Percentiles rank a stretch among this genome's conserved stretches.
These are phyloP conservation scores for Pyricularia pennisetigena DNA, from an alignment of 2,329 filamentous ascomycete species.

Conservation along the genomic window DNA sequence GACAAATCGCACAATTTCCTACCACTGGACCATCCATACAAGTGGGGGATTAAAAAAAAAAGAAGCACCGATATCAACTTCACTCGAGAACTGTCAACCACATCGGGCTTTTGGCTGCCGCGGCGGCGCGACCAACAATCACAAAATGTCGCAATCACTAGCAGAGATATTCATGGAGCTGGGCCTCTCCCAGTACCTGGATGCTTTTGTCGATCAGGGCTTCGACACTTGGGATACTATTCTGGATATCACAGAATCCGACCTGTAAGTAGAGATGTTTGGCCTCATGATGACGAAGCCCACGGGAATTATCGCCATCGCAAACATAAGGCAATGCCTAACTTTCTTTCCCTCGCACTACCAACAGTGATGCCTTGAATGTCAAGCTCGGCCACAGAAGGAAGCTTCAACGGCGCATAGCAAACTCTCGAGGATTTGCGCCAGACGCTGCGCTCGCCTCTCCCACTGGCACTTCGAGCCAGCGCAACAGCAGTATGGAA, in stretches of 20 bases:
- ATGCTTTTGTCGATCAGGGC: conserved; percentile 64
- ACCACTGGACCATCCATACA: background rate
- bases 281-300: background rate
- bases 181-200: conserved; percentile 69
- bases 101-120: background rate
- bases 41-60: background rate
- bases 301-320: background rate
- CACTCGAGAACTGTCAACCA: background rate
- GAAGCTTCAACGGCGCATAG: conserved; percentile 79
- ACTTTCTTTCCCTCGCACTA: conserved; percentile 8
- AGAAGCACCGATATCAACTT: background rate
- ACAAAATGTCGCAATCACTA: conserved; percentile 51
- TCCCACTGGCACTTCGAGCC: conserved; percentile 28
- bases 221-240: conserved; percentile 82
- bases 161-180: conserved; percentile 60
- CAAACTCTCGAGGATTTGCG: conserved; percentile 57
- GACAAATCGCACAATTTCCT: background rate
- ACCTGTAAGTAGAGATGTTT: conserved; percentile 49
- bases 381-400: conserved; percentile 76
- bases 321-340: background rate
- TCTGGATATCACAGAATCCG: conserved; percentile 74
- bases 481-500: conserved; percentile 19
- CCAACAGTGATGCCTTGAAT: conserved; percentile 55
- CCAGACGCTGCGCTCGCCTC: conserved; percentile 42
- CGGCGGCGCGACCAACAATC: conserved; percentile 5